These are phyloP conservation scores for Trametes elegans DNA, from an alignment of 768 basidiomycete genomes.

Conservation along the genomic window DNA sequence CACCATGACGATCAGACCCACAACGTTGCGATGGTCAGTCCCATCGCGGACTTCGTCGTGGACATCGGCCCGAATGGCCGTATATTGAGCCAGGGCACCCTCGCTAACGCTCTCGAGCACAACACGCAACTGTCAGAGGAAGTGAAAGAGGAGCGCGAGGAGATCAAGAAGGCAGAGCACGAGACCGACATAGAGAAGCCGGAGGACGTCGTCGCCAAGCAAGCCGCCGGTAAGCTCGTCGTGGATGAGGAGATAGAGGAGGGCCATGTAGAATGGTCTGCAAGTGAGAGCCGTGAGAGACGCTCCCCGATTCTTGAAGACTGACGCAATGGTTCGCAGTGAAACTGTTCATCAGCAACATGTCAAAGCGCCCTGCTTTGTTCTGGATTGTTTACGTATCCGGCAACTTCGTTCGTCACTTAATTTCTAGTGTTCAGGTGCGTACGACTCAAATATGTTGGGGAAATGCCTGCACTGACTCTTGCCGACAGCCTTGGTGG, in stretches of 20 bases:
- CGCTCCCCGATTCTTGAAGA: background rate
- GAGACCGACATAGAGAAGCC: slow-evolving; percentile 23
- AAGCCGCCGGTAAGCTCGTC: slow-evolving; percentile 53
- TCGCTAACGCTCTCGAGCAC: slow-evolving; percentile 42
- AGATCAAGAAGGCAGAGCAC: slow-evolving; percentile 24
- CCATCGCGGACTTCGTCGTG: slow-evolving; percentile 53
- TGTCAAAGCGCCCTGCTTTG: background rate
- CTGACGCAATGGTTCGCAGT: slow-evolving; percentile 13
- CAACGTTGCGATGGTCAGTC: slow-evolving; percentile 47
- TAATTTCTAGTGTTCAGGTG: slow-evolving; percentile 1
- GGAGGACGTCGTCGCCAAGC: slow-evolving; percentile 17
- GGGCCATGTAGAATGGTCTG: slow-evolving; percentile 54
- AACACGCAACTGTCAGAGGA: slow-evolving; percentile 34
- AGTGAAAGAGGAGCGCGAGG: slow-evolving; percentile 19
- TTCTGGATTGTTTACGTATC: slow-evolving; percentile 9
- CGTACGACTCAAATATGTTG: background rate
- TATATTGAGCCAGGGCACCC: slow-evolving; percentile 43
- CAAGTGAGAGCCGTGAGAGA: slow-evolving; percentile 27
- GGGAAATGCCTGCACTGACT: background rate
- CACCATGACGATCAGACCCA: slow-evolving; percentile 34
- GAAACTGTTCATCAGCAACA: slow-evolving; percentile 3
- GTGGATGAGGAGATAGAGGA: slow-evolving; percentile 60
- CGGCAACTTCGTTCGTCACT: background rate
- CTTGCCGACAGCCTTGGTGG: slow-evolving; percentile 37
- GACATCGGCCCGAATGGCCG: slow-evolving; percentile 51